Evolutionary conservation across 225 moss, liverwort and hornwort genomes (phyloP).

Genomic region (Neckera pumila): DNA sequence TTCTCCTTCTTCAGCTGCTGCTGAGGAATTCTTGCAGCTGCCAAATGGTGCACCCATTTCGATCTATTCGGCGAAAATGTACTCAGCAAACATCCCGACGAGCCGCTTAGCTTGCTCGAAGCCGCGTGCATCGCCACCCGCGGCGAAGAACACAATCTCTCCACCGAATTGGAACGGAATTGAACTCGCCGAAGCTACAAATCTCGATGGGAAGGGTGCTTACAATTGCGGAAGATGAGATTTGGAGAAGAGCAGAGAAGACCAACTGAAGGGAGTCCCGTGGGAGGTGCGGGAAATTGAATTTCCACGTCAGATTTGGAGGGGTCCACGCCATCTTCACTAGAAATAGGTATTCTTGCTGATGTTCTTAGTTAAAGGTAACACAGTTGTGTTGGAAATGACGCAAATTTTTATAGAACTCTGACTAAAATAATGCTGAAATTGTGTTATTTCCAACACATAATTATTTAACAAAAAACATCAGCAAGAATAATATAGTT

Average conservation of each 20-base stretch:
- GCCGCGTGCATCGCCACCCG: slow-evolving; percentile 21
- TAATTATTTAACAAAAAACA: too few species aligned
- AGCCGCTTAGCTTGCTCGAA: slow-evolving; percentile 19
- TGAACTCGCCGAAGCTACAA: background rate
- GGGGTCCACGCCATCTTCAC: background rate
- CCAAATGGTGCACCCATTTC: slow-evolving; percentile 13
- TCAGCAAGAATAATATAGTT: too few species aligned
- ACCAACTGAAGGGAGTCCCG: background rate
- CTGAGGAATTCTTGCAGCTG: background rate
- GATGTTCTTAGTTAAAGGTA: too few species aligned
- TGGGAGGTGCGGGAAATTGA: background rate
- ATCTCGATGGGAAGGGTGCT: background rate
- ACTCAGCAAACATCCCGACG: slow-evolving; percentile 22
- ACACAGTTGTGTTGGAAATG: too few species aligned
- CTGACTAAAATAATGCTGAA: too few species aligned
- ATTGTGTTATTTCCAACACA: too few species aligned
- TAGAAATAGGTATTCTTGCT: too few species aligned
- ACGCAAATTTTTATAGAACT: too few species aligned
- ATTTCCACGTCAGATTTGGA: background rate
- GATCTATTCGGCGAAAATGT: slow-evolving; percentile 1
- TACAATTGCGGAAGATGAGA: background rate
- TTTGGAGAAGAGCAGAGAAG: background rate
- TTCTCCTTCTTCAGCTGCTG: background rate
- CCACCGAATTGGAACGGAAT: background rate
- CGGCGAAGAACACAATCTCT: background rate